These are phyloP conservation scores for Colletotrichum agaves DNA, from an alignment of 2,329 filamentous ascomycete genomes.

Conservation along the genomic window DNA sequence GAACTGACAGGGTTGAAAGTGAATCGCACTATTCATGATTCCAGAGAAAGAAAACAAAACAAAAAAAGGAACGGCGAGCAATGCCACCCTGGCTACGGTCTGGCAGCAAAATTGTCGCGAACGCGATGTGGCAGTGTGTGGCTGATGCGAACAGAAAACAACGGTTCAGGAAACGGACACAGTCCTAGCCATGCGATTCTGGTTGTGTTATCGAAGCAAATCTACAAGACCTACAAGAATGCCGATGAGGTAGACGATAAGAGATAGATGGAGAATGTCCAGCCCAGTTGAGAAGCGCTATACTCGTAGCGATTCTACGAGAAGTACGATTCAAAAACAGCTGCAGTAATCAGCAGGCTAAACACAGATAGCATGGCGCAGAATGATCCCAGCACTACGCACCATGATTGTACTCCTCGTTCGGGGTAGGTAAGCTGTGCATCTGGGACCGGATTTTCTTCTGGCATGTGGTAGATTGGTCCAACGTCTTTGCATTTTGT, in stretches of 20 bases:
- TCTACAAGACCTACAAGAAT: constrained; percentile 74
- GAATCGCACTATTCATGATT: too few species aligned
- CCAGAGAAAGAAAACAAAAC: too few species aligned
- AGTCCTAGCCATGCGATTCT: too few species aligned
- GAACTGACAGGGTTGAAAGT: too few species aligned
- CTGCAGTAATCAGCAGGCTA: constrained; percentile 82
- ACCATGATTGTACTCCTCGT: constrained; percentile 82
- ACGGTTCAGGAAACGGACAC: too few species aligned
- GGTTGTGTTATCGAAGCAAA: too few species aligned
- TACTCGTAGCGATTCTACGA: constrained; percentile 75
- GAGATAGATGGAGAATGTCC: constrained; percentile 87
- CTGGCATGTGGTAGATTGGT: background rate
- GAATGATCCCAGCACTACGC: constrained; percentile 83
- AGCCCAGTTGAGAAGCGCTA: constrained; percentile 77
- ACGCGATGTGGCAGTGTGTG: too few species aligned
- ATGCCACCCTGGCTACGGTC: too few species aligned
- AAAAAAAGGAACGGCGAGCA: too few species aligned
- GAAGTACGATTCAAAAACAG: constrained; percentile 83
- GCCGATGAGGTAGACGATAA: constrained; percentile 84
- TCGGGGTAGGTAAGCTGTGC: constrained; percentile 64
- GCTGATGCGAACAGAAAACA: too few species aligned
- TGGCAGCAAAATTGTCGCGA: too few species aligned
- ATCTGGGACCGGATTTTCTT: background rate
- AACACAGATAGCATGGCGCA: constrained; percentile 62
- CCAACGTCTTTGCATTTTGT: too few species aligned